Percentiles rank a stretch among this genome's conserved stretches.
Evolutionary conservation across 495 filamentous ascomycete species (phyloP).

Genomic region (Jackrogersella multiformis): DNA sequence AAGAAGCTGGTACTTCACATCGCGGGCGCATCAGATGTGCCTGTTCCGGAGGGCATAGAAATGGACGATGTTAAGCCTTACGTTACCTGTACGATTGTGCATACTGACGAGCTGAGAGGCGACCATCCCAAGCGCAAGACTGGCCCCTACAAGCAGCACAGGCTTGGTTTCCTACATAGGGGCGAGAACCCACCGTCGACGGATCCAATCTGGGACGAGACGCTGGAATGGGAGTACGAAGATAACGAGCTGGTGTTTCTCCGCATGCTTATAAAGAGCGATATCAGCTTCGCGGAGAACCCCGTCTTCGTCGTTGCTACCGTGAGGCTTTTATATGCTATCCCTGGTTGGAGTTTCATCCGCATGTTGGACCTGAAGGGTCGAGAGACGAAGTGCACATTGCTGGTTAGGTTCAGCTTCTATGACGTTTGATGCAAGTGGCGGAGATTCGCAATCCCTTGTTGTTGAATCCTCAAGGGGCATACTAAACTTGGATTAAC

Average conservation of each 20-base stretch:
- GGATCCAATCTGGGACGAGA: constrained; percentile 63
- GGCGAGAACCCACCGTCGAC: constrained; percentile 56
- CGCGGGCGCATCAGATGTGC: constrained; percentile 61
- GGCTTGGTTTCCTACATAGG: constrained; percentile 51
- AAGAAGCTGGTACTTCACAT: constrained; percentile 54
- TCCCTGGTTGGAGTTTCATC: constrained; percentile 61
- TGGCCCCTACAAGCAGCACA: constrained; percentile 56
- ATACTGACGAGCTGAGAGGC: constrained; percentile 51
- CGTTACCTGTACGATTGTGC: constrained; percentile 62
- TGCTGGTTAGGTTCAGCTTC: constrained; percentile 61
- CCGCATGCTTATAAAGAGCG: constrained; percentile 62
- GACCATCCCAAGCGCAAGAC: constrained; percentile 62
- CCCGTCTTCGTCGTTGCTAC: constrained; percentile 58
- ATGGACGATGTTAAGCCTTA: constrained; percentile 58
- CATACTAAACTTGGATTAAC: too few relatives aligned
- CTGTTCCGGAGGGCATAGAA: constrained; percentile 49
- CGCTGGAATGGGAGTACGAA: constrained; percentile 64
- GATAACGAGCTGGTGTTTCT: constrained; percentile 64
- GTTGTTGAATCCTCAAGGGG: too few relatives aligned
- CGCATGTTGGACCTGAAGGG: constrained; percentile 64
- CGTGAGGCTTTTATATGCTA: constrained; percentile 58
- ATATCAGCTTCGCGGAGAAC: constrained; percentile 61
- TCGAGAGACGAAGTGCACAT: constrained; percentile 58
- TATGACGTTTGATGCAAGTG: constrained; percentile 41
- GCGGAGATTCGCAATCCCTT: too few relatives aligned